Evolutionary conservation across 768 basidiomycete genomes (phyloP).

Genomic region (Tremella fuciformis): DNA sequence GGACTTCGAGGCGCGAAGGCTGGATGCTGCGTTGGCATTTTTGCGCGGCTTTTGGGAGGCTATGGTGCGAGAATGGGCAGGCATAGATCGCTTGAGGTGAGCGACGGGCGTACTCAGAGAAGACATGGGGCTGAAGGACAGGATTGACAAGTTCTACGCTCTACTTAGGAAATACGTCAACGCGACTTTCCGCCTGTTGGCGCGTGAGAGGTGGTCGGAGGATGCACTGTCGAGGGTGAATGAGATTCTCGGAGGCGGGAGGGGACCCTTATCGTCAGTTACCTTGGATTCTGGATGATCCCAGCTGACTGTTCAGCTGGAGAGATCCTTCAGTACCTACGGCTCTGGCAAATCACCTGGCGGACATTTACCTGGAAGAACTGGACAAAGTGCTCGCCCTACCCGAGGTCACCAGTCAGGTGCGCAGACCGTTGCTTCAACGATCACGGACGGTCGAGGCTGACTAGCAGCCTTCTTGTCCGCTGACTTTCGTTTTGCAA

Average conservation of each 20-base stretch:
- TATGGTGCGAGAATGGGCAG: slow-evolving; percentile 86
- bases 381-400: slow-evolving; percentile 60
- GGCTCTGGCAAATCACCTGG: slow-evolving; percentile 77
- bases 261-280: slow-evolving; percentile 78
- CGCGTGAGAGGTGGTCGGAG: slow-evolving; percentile 67
- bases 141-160: slow-evolving; percentile 97
- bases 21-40: slow-evolving; percentile 63
- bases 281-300: background rate
- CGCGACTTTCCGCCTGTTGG: slow-evolving; percentile 75
- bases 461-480: slow-evolving; percentile 52
- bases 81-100: slow-evolving; percentile 84
- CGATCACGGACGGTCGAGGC: background rate
- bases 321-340: slow-evolving; percentile 70
- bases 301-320: slow-evolving; percentile 55
- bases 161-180: slow-evolving; percentile 84
- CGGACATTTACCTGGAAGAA: slow-evolving; percentile 87
- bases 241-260: slow-evolving; percentile 62
- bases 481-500: slow-evolving; percentile 59
- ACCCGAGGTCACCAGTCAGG: slow-evolving; percentile 55
- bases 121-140: slow-evolving; percentile 46
- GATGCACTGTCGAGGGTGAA: slow-evolving; percentile 63
- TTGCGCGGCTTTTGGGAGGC: slow-evolving; percentile 87
- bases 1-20: slow-evolving; percentile 45
- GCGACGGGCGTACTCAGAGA: slow-evolving; percentile 28
- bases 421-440: slow-evolving; percentile 10